Conservation (phyloP, 352 stramenopile species). For the Pythium pyrilobum region DNA sequence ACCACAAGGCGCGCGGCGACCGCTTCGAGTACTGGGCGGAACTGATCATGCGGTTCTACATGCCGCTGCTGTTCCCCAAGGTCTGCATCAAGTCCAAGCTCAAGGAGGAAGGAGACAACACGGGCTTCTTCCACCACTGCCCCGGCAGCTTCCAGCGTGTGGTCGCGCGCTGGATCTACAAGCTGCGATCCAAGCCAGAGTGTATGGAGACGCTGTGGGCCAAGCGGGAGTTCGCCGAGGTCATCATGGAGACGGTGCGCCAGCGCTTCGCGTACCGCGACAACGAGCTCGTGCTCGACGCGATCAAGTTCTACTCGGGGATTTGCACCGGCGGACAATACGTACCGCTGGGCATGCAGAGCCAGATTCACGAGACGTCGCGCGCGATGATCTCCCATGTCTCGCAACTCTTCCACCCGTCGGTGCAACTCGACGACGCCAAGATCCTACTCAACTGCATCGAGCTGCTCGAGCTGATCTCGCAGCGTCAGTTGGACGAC, state of each 20-base stretch:
- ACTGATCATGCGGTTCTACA: slow-evolving; percentile 88
- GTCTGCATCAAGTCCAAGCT: slow-evolving; percentile 80
- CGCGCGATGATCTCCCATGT: slow-evolving; percentile 85
- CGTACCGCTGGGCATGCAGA: slow-evolving; percentile 70
- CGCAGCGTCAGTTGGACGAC: slow-evolving; percentile 73
- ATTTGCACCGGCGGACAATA: slow-evolving; percentile 76
- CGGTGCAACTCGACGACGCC: slow-evolving; percentile 72
- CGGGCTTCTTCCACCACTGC: slow-evolving; percentile 86
- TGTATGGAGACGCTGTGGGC: slow-evolving; percentile 82
- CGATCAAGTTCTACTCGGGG: slow-evolving; percentile 85
- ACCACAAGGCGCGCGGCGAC: slow-evolving; percentile 44
- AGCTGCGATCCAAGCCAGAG: slow-evolving; percentile 72
- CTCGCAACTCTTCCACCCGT: slow-evolving; percentile 84
- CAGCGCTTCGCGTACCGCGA: slow-evolving; percentile 85
- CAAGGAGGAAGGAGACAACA: slow-evolving; percentile 74
- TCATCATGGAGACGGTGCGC: slow-evolving; percentile 85
- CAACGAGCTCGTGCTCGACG: slow-evolving; percentile 75
- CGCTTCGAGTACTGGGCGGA: slow-evolving; percentile 84
- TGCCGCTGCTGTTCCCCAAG: slow-evolving; percentile 85
- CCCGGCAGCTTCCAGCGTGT: slow-evolving; percentile 84
- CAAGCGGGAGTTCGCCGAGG: slow-evolving; percentile 70
- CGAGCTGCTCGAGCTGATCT: slow-evolving; percentile 80
- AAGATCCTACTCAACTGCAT: slow-evolving; percentile 85
- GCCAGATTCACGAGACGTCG: slow-evolving; percentile 76
- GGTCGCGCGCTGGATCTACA: slow-evolving; percentile 84